Evolutionary conservation across 1,139 yeast genomes (phyloP).

Genomic region (Blastobotrys proliferans): DNA sequence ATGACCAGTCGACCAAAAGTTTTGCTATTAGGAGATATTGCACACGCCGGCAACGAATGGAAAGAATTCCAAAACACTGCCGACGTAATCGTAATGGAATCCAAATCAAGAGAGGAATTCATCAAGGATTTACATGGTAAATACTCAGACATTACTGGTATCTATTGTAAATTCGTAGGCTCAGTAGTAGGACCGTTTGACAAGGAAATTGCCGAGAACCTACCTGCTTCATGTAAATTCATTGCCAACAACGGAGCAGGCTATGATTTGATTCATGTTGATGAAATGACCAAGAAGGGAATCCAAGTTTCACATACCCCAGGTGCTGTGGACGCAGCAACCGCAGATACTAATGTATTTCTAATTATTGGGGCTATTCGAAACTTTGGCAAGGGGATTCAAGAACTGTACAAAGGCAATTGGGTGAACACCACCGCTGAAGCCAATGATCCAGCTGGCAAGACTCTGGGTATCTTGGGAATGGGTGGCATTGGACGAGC

Average conservation of each 20-base stretch:
- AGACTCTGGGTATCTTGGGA: conserved; percentile 67
- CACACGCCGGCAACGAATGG: conserved; percentile 25
- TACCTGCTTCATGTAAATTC: conserved; percentile 61
- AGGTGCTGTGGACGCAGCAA: conserved; percentile 64
- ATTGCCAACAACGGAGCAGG: conserved; percentile 91
- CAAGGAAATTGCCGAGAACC: conserved; percentile 54
- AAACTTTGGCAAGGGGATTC: conserved; percentile 46
- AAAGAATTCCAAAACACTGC: conserved; percentile 26
- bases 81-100: conserved; percentile 20
- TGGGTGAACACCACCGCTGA: conserved; percentile 34
- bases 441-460: conserved; percentile 55
- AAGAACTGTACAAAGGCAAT: conserved; percentile 37
- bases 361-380: conserved; percentile 57
- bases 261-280: conserved; percentile 61
- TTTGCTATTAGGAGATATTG: conserved; percentile 26
- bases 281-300: conserved; percentile 44
- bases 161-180: conserved; percentile 52
- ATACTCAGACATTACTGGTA: conserved; percentile 32
- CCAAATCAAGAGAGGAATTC: conserved; percentile 31
- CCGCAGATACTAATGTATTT: conserved; percentile 68
- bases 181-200: conserved; percentile 70
- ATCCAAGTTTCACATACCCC: conserved; percentile 70
- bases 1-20: conserved; percentile 17
- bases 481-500: conserved; percentile 83
- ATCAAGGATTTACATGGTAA: conserved; percentile 31